Conservation (phyloP, 345 rosid species). For the Cardamine resedifolia region DNA sequence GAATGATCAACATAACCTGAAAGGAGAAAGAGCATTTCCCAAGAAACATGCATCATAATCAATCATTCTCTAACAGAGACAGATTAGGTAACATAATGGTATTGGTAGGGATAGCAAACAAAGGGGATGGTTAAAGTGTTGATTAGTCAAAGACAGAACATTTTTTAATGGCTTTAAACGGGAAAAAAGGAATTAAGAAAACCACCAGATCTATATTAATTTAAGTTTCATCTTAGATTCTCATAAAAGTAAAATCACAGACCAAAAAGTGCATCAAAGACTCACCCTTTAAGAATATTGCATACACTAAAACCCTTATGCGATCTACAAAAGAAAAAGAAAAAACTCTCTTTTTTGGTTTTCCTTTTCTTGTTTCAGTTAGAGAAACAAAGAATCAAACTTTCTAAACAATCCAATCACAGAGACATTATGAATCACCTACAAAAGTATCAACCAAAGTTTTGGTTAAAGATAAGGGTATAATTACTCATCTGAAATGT, state of each 20-base stretch:
- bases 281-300: constrained; percentile 21
- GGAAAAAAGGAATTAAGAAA: constrained; percentile 25
- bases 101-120: constrained; percentile 1
- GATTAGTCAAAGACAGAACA: constrained; percentile 21
- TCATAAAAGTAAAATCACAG: constrained; percentile 29
- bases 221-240: constrained; percentile 36
- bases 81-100: constrained; percentile 11
- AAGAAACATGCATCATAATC: constrained; percentile 9
- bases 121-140: not conserved
- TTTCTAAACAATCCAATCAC: constrained; percentile 13
- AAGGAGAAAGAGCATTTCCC: not conserved
- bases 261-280: constrained; percentile 32
- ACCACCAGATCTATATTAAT: constrained; percentile 29
- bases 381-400: constrained; percentile 26
- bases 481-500: not conserved
- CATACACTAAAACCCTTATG: constrained; percentile 23
- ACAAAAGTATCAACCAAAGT: not conserved
- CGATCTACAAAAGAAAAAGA: constrained; percentile 28
- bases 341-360: not conserved
- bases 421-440: constrained; percentile 3
- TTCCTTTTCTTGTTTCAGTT: constrained; percentile 16
- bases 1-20: constrained; percentile 93
- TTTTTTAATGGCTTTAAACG: constrained; percentile 28
- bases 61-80: not conserved
- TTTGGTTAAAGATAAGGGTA: not conserved